Conservation (phyloP, 768 basidiomycete genomes). For the Leccinellum albellum region DNA sequence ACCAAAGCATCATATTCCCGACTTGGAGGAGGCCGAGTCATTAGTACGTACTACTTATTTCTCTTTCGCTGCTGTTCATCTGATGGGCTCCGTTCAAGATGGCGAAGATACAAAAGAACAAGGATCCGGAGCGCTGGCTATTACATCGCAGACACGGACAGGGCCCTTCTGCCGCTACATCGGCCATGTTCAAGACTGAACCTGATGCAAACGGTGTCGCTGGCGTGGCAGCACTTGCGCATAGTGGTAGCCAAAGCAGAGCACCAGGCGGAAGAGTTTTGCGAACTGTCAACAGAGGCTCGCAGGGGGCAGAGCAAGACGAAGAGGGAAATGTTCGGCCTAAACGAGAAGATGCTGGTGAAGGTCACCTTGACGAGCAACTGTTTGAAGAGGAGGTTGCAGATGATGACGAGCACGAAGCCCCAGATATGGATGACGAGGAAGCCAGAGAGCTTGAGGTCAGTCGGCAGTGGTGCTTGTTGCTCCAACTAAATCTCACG, state of each 20-base stretch:
- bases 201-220: slow-evolving; percentile 43
- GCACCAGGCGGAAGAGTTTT: slow-evolving; percentile 68
- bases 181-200: slow-evolving; percentile 68
- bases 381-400: slow-evolving; percentile 81
- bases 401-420: slow-evolving; percentile 81
- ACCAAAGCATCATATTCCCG: slow-evolving; percentile 67
- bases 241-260: slow-evolving; percentile 50
- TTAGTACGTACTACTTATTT: slow-evolving; percentile 41
- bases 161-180: slow-evolving; percentile 56
- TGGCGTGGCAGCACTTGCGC: slow-evolving; percentile 45
- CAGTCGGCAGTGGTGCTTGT: slow-evolving; percentile 13
- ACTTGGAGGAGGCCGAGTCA: slow-evolving; percentile 64
- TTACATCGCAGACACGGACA: slow-evolving; percentile 59
- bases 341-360: slow-evolving; percentile 62
- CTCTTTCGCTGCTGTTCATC: not conserved
- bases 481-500: not conserved
- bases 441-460: slow-evolving; percentile 84
- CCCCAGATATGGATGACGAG: slow-evolving; percentile 73
- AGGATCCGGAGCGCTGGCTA: slow-evolving; percentile 69
- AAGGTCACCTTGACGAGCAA: slow-evolving; percentile 81
- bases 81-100: slow-evolving; percentile 14
- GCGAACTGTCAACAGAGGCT: slow-evolving; percentile 65
- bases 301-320: slow-evolving; percentile 60
- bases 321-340: slow-evolving; percentile 55
- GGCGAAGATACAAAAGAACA: slow-evolving; percentile 61